A percentile compares a stretch with the other conserved stretches of the same genome.
Conservation (phyloP, 2,329 filamentous ascomycete species). For the Fusarium sterilihyphosum region DNA sequence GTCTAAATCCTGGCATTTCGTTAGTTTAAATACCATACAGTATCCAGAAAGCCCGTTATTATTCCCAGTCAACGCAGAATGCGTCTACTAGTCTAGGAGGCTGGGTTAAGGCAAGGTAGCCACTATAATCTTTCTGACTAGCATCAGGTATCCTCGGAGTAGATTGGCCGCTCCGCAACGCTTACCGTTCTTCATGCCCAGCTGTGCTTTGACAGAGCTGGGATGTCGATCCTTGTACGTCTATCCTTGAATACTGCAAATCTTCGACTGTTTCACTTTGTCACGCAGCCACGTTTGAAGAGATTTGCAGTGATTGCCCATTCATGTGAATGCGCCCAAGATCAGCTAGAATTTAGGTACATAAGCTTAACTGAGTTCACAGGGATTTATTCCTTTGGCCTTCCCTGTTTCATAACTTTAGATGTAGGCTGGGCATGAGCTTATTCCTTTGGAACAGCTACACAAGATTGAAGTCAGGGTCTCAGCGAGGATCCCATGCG, state of each 20-base stretch:
- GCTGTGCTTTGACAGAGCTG: not conserved
- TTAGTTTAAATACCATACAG: not conserved
- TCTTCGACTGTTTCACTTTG: not conserved
- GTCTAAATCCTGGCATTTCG: rapidly evolving
- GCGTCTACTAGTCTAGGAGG: not conserved
- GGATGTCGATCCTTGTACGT: not conserved
- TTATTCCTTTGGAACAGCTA: not conserved
- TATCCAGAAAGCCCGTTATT: not conserved
- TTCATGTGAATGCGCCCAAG: not conserved
- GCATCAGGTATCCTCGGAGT: not conserved
- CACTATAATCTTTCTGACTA: not conserved
- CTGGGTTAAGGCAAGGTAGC: not conserved
- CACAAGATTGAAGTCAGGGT: not conserved
- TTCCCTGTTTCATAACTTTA: not conserved
- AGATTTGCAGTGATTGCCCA: not conserved
- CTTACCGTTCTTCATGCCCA: not conserved
- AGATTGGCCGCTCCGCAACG: not conserved
- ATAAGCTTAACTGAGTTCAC: not conserved
- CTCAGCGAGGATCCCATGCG: not conserved
- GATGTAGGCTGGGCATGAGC: not conserved
- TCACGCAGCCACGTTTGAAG: not conserved
- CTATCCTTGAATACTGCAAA: not conserved
- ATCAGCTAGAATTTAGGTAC: not conserved
- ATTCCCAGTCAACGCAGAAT: not conserved
- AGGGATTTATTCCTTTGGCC: not conserved